Conservation (phyloP, 805 yeast species). For the Candida morakotiae region DNA sequence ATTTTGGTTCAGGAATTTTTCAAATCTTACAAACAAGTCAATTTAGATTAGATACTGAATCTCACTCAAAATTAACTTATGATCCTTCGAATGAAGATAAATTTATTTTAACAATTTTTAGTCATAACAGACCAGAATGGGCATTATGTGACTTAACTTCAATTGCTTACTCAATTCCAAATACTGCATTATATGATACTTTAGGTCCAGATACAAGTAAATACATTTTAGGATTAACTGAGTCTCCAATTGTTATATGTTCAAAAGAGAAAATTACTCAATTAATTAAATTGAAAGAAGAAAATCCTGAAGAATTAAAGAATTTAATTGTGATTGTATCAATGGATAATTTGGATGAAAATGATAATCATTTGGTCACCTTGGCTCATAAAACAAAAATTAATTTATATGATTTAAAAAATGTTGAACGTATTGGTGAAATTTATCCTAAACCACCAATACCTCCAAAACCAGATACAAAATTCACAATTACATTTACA, state of each 20-base stretch:
- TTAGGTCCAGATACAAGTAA: conserved; percentile 55
- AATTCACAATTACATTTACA: conserved; percentile 67
- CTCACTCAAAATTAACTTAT: conserved; percentile 22
- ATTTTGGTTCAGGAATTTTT: conserved; percentile 37
- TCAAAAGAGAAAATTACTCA: conserved; percentile 28
- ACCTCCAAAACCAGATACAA: conserved; percentile 50
- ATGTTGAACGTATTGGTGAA: conserved; percentile 30
- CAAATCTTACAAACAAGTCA: conserved; percentile 30
- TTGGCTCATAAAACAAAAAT: conserved; percentile 15
- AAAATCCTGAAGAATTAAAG: conserved; percentile 19
- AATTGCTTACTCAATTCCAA: conserved; percentile 40
- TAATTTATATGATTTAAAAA: conserved; percentile 26
- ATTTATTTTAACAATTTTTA: conserved; percentile 53
- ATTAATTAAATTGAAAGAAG: conserved; percentile 25
- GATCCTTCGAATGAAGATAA: conserved; percentile 11
- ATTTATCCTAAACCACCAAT: conserved; percentile 23
- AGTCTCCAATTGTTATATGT: conserved; percentile 47
- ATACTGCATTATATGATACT: conserved; percentile 29
- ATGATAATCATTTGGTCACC: conserved; percentile 22
- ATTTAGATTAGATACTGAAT: conserved; percentile 18
- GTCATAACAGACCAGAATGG: conserved; percentile 67
- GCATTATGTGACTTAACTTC: conserved; percentile 65
- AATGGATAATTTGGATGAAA: conserved; percentile 32
- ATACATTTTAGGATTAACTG: conserved; percentile 58
- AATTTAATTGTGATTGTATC: conserved; percentile 32